These are phyloP conservation scores for Rhazya stricta DNA, from an alignment of 257 asterid species.

Conservation along the genomic window DNA sequence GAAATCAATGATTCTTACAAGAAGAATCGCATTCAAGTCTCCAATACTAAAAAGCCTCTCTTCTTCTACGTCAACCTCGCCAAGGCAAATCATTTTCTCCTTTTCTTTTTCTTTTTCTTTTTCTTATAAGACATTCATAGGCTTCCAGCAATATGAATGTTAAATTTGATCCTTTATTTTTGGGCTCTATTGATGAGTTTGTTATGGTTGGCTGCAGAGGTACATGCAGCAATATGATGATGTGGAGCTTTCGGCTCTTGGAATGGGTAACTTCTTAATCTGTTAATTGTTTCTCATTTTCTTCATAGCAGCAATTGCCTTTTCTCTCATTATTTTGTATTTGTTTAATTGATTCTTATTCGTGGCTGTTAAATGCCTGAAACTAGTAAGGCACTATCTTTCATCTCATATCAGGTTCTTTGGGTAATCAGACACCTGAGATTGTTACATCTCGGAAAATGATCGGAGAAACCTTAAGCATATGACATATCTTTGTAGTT, in stretches of 20 bases:
- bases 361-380: not conserved
- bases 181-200: not conserved
- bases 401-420: not conserved
- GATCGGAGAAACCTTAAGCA: not conserved
- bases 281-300: not conserved
- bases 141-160: not conserved
- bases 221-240: slow-evolving; percentile 76
- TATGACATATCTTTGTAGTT: no score
- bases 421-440: not conserved
- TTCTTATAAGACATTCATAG: not conserved
- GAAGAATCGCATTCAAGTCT: slow-evolving; percentile 82
- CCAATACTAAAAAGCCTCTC: slow-evolving; percentile 69
- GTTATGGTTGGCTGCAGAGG: slow-evolving; percentile 36
- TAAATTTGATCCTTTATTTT: slow-evolving; percentile 3
- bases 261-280: slow-evolving; percentile 58
- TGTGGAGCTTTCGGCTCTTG: slow-evolving; percentile 88
- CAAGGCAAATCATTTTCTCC: slow-evolving; percentile 37
- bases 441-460: not conserved
- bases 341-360: not conserved
- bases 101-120: not conserved
- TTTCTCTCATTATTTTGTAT: not conserved
- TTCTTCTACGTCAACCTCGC: slow-evolving; percentile 83
- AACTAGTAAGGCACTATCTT: not conserved
- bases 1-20: slow-evolving; percentile 42
- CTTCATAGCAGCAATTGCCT: not conserved